Percentiles rank a stretch among this genome's conserved stretches.
phyloP scores from a whole-genome alignment of 345 rosid genomes.

The Sisymbrium irio region DNA sequence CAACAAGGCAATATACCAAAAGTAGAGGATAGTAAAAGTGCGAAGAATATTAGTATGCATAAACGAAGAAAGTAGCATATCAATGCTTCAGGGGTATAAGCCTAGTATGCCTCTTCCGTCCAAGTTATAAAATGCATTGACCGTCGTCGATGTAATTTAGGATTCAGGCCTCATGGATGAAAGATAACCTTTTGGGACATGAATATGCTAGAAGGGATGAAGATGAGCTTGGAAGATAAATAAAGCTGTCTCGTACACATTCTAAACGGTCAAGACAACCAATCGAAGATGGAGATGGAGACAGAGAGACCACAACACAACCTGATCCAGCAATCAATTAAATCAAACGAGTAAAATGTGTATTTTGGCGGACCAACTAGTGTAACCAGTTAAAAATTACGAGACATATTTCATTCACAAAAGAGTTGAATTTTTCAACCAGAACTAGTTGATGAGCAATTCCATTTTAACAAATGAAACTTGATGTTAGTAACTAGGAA shows the following conservation, averaged over 20 bases:
- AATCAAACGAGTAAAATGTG: neutral
- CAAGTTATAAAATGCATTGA: neutral
- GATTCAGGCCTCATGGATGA: neutral
- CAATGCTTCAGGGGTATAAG: neutral
- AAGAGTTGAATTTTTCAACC: no score
- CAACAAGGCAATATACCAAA: neutral
- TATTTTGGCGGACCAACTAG: neutral
- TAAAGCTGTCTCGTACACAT: neutral
- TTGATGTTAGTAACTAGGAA: no score
- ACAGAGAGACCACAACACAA: neutral
- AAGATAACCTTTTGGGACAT: neutral
- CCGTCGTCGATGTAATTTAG: neutral
- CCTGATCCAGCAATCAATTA: neutral
- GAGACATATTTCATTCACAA: no score
- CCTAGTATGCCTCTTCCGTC: neutral
- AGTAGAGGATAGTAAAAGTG: constrained; percentile 15
- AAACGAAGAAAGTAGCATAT: constrained; percentile 32
- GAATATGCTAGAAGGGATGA: neutral
- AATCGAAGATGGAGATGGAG: neutral
- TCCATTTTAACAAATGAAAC: no score
- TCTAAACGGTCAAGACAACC: neutral
- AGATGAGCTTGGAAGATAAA: neutral
- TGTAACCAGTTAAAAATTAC: no score
- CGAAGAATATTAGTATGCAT: constrained; percentile 11
- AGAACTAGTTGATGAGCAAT: no score